Base-by-base conservation (phyloP, 345 rosid genomes). In the Pseudoturritis turrita region DNA sequence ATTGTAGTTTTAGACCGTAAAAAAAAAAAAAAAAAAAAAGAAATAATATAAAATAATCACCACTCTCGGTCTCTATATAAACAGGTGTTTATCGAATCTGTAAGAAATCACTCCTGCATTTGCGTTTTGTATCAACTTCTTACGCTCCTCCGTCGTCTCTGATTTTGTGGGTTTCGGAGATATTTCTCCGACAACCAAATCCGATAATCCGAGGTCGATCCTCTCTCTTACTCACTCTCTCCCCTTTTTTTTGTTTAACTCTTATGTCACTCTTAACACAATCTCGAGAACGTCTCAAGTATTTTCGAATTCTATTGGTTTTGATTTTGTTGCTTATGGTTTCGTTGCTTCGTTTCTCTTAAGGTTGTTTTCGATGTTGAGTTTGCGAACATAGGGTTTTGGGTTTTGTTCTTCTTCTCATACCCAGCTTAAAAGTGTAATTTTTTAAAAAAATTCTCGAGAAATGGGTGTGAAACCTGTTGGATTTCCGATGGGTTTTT, bases 141-240 rank as follows among this genome's bases (percentile, higher is more conserved):
- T 33, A 55, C 15, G 43, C 64, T 55, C 64, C 28, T 55, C 28
- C 41, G n/a, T 43, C 3, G 21, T 29, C 44, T 68, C 45, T 15
- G 54, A 68, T 55, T 40, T 37, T 13, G 12, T 58, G 31, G 31
- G 63, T 58, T 68, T 14, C 23, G 4, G 19, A 28, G 28, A 53
- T 28, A 37, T 25, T 54, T 53, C n/a, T 54, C 52, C 8, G 21
- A 6, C 29, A 28, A 29, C 41, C 29, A 26, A 25, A 68, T 43
- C 63, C 29, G 14, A 41, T 45, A 26, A 19, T 9, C 54, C 15
- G 55, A 68, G 64, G 73, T 68, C 13, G 35, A 57, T 69, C 37
- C 33, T 22, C 37, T 41, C 13, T 53, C 51, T 17, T 28, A n/a
- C 23, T 50, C 47, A 26, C 5, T 21, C 28, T 19, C 43, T 4